phyloP scores from a whole-genome alignment of 495 filamentous ascomycete species.

The Sabuloglossum arenarium region DNA sequence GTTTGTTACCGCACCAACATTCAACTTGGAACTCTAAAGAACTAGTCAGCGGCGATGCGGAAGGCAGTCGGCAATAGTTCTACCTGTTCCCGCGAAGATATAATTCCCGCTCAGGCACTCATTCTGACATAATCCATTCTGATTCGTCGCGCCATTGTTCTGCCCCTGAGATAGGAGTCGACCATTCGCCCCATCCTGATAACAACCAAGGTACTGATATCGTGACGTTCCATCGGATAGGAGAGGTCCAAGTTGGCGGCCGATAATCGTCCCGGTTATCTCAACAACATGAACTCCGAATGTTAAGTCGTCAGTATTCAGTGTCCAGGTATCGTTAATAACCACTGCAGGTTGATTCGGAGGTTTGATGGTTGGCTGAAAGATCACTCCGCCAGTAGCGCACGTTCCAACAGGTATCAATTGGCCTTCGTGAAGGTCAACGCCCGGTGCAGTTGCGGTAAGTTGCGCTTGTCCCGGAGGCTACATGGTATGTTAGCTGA shows the following conservation, averaged over 20 bases:
- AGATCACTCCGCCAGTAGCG: conserved; percentile 14
- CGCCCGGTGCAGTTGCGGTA: not conserved
- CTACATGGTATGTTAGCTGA: not conserved
- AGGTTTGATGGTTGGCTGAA: conserved; percentile 12
- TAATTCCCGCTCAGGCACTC: conserved; percentile 8
- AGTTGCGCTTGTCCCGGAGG: not conserved
- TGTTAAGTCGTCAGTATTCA: conserved; percentile 22
- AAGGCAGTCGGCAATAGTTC: conserved; percentile 9
- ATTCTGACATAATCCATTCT: conserved; percentile 14
- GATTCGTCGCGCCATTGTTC: conserved; percentile 12
- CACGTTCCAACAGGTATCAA: conserved; percentile 12
- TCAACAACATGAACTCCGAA: conserved; percentile 18
- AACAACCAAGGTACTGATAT: conserved; percentile 19
- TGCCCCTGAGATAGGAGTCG: conserved; percentile 13
- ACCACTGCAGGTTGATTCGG: conserved; percentile 11
- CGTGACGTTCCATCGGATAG: conserved; percentile 8
- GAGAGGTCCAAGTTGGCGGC: conserved; percentile 14
- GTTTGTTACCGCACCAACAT: conserved; percentile 18
- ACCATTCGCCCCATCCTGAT: conserved; percentile 13
- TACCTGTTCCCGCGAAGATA: conserved; percentile 14
- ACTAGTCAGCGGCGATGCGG: not conserved
- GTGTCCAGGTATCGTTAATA: conserved; percentile 18
- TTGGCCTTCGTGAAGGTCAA: conserved; percentile 17
- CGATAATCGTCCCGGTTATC: conserved; percentile 15
- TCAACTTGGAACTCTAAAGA: not conserved